These are phyloP conservation scores for Pleurotus tuber-regium DNA, from an alignment of 768 basidiomycete genomes.

Conservation along the genomic window DNA sequence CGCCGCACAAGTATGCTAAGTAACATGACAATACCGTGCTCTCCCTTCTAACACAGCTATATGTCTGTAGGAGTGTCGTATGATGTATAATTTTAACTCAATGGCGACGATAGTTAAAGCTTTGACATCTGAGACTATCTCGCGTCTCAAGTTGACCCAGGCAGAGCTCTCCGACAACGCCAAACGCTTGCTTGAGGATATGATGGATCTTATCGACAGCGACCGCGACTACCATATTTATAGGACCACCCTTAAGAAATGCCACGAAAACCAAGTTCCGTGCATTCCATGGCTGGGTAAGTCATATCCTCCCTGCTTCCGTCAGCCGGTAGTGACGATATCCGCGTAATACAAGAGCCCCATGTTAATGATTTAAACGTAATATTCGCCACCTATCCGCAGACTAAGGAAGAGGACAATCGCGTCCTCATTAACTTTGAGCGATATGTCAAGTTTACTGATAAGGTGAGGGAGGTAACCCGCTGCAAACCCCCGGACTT, in stretches of 20 bases:
- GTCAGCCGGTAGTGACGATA: not conserved
- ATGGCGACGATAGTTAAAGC: constrained; percentile 41
- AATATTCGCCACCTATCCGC: constrained; percentile 29
- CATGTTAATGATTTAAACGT: constrained; percentile 35
- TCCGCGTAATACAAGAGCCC: constrained; percentile 25
- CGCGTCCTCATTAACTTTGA: constrained; percentile 40
- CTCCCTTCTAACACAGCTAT: not conserved
- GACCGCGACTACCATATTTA: constrained; percentile 35
- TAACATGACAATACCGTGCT: not conserved
- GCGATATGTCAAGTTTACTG: constrained; percentile 36
- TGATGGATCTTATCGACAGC: constrained; percentile 32
- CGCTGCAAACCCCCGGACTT: constrained; percentile 32
- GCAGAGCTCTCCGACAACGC: constrained; percentile 25
- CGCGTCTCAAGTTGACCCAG: constrained; percentile 32
- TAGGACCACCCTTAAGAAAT: constrained; percentile 28
- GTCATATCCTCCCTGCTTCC: constrained; percentile 10
- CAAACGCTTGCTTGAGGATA: constrained; percentile 27
- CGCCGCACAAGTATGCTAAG: constrained; percentile 32
- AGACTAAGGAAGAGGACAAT: constrained; percentile 27
- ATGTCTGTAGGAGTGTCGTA: constrained; percentile 42
- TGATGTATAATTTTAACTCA: constrained; percentile 42
- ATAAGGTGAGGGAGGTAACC: constrained; percentile 30
- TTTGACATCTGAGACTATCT: constrained; percentile 36
- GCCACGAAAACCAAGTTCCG: constrained; percentile 18
- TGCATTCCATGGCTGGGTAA: constrained; percentile 43